Evolutionary conservation across 176 grass and related monocot species (phyloP).

Genomic region (Canna indica): DNA sequence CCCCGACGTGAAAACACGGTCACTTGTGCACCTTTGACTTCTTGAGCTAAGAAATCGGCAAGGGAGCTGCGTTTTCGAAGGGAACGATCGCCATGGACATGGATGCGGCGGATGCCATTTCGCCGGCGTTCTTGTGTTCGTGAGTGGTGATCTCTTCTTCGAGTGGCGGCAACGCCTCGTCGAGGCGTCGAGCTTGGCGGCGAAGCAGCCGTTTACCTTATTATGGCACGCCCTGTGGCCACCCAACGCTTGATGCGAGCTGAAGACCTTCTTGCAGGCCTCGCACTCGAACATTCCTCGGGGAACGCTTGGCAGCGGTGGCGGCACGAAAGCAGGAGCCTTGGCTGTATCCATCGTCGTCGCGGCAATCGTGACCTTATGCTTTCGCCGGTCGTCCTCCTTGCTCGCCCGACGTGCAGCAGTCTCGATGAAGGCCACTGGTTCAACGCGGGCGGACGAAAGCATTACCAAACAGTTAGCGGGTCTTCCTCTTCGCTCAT

Average conservation of each 20-base stretch:
- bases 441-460: conserved; percentile 30
- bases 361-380: neutral
- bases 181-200: conserved; percentile 23
- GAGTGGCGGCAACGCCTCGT: neutral
- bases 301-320: conserved; percentile 4
- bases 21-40: conserved; percentile 84
- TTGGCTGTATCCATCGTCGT: conserved; percentile 18
- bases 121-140: neutral
- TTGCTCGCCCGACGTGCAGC: conserved; percentile 12
- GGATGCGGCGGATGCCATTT: neutral
- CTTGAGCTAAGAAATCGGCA: conserved; percentile 19
- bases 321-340: conserved; percentile 4
- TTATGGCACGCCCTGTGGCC: conserved; percentile 87
- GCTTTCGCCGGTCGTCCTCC: conserved; percentile 14
- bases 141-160: neutral
- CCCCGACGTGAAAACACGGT: conserved; percentile 73
- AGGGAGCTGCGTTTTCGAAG: conserved; percentile 10
- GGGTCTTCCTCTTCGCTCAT: conserved; percentile 48
- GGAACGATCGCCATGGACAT: conserved; percentile 33
- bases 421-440: neutral
- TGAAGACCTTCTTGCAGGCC: conserved; percentile 84
- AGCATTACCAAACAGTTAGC: conserved; percentile 69
- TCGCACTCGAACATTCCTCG: conserved; percentile 70
- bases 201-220: conserved; percentile 80
- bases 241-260: conserved; percentile 81